Evolutionary conservation across 2,329 filamentous ascomycete genomes (phyloP).

Genomic region (Cryphonectria carpinicola): DNA sequence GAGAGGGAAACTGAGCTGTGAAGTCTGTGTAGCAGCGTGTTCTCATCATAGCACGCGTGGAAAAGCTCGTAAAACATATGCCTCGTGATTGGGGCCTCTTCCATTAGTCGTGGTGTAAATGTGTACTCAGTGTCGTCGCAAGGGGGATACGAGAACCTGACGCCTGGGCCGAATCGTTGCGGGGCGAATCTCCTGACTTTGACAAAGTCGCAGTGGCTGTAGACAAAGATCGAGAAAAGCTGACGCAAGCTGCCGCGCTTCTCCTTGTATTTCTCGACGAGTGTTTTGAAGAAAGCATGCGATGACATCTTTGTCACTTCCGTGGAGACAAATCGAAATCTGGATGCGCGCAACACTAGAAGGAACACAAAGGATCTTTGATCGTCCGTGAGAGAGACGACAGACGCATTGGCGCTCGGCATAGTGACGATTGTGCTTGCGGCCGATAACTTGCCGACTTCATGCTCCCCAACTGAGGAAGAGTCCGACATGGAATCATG

Average conservation of each 20-base stretch:
- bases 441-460: neutral
- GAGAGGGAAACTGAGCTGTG: neutral
- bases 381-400: neutral
- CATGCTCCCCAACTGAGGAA: neutral
- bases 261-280: conserved; percentile 2
- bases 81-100: conserved; percentile 8
- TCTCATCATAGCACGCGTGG: conserved; percentile 14
- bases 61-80: conserved; percentile 22
- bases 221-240: conserved; percentile 16
- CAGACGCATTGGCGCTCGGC: neutral
- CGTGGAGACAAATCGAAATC: neutral
- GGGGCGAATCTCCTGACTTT: conserved; percentile 14
- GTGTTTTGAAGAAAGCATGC: conserved; percentile 8
- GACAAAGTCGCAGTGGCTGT: conserved; percentile 21
- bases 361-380: conserved; percentile 13
- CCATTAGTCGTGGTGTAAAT: conserved; percentile 14
- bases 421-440: neutral
- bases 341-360: conserved; percentile 1
- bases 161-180: conserved; percentile 7
- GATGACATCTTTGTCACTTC: conserved; percentile 12
- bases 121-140: conserved; percentile 15
- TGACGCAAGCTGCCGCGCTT: conserved; percentile 13
- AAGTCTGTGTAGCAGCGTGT: neutral
- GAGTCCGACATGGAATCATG: neutral
- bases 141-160: conserved; percentile 12